phyloP scores from a whole-genome alignment of 495 filamentous ascomycete genomes.

The Penicillium longicatenatum region DNA sequence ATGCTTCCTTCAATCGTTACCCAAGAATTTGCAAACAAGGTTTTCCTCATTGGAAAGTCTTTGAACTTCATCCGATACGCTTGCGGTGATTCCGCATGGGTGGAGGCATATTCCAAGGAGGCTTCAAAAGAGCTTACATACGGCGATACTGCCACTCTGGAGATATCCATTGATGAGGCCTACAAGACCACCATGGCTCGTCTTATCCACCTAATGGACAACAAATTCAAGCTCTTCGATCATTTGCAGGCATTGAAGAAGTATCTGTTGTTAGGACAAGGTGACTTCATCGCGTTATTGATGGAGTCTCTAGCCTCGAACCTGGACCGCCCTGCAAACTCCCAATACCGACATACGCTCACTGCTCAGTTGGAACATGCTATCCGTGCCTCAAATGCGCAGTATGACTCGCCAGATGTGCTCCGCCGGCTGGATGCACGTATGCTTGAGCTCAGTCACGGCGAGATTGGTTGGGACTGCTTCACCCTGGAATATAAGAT shows the following conservation, averaged over 20 bases:
- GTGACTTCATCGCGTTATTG: conserved; percentile 94
- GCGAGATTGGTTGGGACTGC: conserved; percentile 98
- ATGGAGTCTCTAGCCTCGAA: conserved; percentile 96
- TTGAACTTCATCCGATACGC: conserved; percentile 97
- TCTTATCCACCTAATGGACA: conserved; percentile 89
- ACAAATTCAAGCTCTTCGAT: conserved; percentile 90
- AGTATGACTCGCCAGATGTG: conserved; percentile 92
- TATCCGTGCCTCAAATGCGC: conserved; percentile 94
- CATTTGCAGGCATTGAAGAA: conserved; percentile 91
- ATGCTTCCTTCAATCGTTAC: conserved; percentile 95
- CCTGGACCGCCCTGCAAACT: conserved; percentile 91
- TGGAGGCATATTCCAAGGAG: conserved; percentile 92
- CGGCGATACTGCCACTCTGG: conserved; percentile 89
- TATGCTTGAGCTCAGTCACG: conserved; percentile 92
- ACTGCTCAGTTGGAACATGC: conserved; percentile 98
- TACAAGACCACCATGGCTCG: conserved; percentile 97
- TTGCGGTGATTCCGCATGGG: conserved; percentile 92
- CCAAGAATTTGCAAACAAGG: conserved; percentile 87
- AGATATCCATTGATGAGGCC: conserved; percentile 92
- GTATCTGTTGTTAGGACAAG: conserved; percentile 91
- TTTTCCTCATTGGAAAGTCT: conserved; percentile 96
- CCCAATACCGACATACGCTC: conserved; percentile 91
- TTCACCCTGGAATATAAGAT: conserved; percentile 99
- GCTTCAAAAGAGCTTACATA: conserved; percentile 91
- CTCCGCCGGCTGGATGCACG: conserved; percentile 90